Evolutionary conservation across 179 eudicot genomes (phyloP).

Genomic region (Beta corolliflora): DNA sequence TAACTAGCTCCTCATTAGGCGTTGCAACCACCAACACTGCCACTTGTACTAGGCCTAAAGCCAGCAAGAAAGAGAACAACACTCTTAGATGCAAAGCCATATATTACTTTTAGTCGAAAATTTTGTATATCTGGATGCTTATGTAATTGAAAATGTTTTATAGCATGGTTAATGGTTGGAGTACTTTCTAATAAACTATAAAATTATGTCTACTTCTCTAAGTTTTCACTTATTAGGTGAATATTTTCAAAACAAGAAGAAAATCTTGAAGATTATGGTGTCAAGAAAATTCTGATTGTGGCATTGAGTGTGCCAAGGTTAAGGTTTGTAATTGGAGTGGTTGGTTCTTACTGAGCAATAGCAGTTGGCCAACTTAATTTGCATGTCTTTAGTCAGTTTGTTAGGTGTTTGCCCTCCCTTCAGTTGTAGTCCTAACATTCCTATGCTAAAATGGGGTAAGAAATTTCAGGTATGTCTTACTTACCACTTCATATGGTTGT

Average conservation of each 20-base stretch:
- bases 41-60: constrained; percentile 11
- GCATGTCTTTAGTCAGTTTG: background rate
- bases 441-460: background rate
- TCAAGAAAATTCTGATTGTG: constrained; percentile 5
- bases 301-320: constrained; percentile 18
- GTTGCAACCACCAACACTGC: constrained; percentile 10
- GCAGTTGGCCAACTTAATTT: constrained; percentile 34
- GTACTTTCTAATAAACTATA: constrained; percentile 14
- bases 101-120: too few species aligned
- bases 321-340: constrained; percentile 20
- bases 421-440: background rate
- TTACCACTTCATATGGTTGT: too few species aligned
- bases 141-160: constrained; percentile 6
- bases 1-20: constrained; percentile 39
- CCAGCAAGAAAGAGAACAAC: constrained; percentile 13
- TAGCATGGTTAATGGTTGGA: background rate
- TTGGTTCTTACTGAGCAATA: constrained; percentile 15
- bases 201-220: constrained; percentile 46
- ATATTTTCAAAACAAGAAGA: constrained; percentile 29
- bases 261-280: background rate
- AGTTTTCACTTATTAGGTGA: constrained; percentile 55
- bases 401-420: constrained; percentile 17
- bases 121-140: too few species aligned
- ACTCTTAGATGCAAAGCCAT: constrained; percentile 4
- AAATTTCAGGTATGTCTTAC: too few species aligned